Evolutionary conservation across 805 yeast genomes (phyloP), one percentile per base, ranked within the genome.

Genomic region (Barnettozyma vustinii): DNA sequence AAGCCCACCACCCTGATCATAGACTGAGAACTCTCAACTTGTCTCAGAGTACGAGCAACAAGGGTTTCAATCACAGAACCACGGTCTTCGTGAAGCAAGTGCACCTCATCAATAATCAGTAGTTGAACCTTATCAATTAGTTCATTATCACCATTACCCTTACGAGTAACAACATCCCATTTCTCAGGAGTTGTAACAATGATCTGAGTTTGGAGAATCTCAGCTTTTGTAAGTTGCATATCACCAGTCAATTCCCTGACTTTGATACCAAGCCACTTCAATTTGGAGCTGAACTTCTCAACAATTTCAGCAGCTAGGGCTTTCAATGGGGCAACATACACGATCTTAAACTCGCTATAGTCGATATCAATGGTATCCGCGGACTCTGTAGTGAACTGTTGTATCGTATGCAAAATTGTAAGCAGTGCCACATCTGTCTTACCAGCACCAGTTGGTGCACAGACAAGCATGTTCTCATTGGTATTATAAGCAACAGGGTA

Each of bases 361-460:
- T 82, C 86, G 30, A 91, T 80, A 56, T 84, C 84, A 32, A 79
- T 58, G 1, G 74, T 73, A 20, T 74, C 81, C 5, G 69, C 76
- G 1, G 75, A 70, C 47, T 79, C 80, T 0, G 79, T 75, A 0
- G 82, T 75, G 62, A 76, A 84, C 61, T 87, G 95, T 33, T 81
- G 79, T 13, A 92, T 83, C 0, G 94, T 79, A 59, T 86, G 92
- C 46, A 91, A 69, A 53, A 91, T 81, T 0, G 97, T 73, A 36
- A 91, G 69, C 50, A 91, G 67, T 0, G 97, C 97, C 25, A 91
- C 92, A 65, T 91, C 97, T 0, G 97, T 91, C 63, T 91, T 91
- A 77, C 97, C 97, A 6, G 97, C 96, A 75, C 97, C 97, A 0
- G 97, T 91, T 1, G 97, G 97, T 0, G 97, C 97, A 79, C 97